A percentile compares a stretch with the other conserved stretches of the same genome.
phyloP scores from a whole-genome alignment of 2,329 filamentous ascomycete species.

The Aspergillus transmontanensis region DNA sequence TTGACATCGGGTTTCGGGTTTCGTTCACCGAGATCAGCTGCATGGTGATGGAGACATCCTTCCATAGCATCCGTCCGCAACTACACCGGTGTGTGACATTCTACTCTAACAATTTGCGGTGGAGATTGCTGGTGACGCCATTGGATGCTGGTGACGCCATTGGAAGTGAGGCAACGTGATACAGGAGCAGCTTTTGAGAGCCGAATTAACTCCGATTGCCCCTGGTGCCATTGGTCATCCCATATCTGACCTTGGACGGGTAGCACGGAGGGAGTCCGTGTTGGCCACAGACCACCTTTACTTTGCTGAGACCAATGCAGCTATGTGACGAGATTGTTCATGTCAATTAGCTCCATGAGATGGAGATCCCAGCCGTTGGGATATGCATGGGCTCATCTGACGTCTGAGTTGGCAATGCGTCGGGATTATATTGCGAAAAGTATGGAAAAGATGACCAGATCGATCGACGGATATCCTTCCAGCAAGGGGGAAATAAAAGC shows the following conservation, averaged over 20 bases:
- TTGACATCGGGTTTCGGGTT: not conserved
- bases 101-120: not conserved
- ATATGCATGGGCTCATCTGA: not conserved
- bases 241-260: not conserved
- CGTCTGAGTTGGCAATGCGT: not conserved
- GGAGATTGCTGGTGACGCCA: not conserved
- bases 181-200: not conserved
- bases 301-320: not conserved
- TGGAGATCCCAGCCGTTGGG: not conserved
- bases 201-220: not conserved
- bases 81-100: not conserved
- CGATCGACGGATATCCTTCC: not conserved
- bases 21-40: not conserved
- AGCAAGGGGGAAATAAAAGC: not conserved
- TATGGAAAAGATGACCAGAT: too few species aligned
- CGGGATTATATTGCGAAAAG: not conserved
- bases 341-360: not conserved
- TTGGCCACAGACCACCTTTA: not conserved
- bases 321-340: not conserved
- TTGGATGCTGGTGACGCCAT: not conserved
- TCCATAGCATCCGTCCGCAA: not conserved
- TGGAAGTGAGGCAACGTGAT: not conserved
- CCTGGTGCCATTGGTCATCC: not conserved
- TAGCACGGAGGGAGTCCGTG: not conserved
- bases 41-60: not conserved